Conservation (phyloP, 2,329 filamentous ascomycete species). For the Leptographium flavum region DNA sequence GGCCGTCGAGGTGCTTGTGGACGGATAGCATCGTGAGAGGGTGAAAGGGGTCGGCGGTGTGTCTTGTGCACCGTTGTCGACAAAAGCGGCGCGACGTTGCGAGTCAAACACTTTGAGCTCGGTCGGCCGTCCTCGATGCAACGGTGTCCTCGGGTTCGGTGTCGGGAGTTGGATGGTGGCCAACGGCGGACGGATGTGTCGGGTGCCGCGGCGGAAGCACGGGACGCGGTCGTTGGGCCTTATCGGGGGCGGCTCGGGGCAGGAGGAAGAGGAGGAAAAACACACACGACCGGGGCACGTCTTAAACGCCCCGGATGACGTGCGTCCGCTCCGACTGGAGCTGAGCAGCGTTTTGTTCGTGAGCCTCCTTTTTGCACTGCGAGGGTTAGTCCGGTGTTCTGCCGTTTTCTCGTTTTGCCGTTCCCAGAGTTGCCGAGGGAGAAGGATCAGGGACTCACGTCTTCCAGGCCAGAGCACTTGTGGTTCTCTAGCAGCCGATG, state of each 20-base stretch:
- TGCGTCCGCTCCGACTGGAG: conserved; percentile 86
- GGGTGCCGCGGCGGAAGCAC: no score
- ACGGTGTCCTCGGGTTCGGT: no score
- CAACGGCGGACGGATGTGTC: no score
- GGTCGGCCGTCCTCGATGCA: no score
- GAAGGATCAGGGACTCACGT: conserved; percentile 39
- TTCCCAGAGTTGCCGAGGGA: background rate
- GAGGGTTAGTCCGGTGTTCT: background rate
- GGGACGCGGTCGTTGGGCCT: background rate
- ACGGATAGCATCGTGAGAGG: no score
- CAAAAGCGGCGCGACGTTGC: no score
- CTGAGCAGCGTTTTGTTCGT: conserved; percentile 86
- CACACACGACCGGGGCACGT: background rate
- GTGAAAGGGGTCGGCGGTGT: background rate
- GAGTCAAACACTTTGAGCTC: no score
- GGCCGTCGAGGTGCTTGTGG: background rate
- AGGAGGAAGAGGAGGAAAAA: background rate
- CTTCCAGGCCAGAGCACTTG: conserved; percentile 82
- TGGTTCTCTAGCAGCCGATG: conserved; percentile 90
- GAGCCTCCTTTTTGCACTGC: conserved; percentile 89
- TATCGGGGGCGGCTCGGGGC: background rate
- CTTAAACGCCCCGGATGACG: conserved; percentile 78
- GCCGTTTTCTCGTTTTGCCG: no score
- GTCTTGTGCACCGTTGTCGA: no score
- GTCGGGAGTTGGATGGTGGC: no score